Percentiles rank a stretch among this genome's conserved stretches.
phyloP scores from a whole-genome alignment of 164 flowering plant genomes.

The Liriodendron chinense region DNA sequence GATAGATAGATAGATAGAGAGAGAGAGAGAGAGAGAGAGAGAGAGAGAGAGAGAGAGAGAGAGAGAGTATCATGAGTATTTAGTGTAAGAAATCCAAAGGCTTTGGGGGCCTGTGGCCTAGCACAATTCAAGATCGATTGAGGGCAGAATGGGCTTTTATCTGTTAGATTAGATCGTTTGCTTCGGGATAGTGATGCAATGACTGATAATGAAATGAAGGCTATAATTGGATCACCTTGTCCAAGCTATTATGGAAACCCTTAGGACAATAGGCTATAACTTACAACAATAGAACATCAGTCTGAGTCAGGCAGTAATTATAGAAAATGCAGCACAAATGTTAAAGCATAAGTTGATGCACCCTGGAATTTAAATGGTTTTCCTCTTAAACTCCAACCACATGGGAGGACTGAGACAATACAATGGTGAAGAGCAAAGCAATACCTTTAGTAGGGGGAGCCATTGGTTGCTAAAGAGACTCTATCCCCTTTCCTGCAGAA shows the following conservation, averaged over 20 bases:
- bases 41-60: no score
- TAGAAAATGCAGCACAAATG: background rate
- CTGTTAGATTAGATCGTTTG: no score
- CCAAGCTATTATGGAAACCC: background rate
- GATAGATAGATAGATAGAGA: no score
- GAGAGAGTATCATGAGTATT: no score
- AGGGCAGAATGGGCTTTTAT: no score
- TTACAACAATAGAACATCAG: background rate
- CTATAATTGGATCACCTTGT: background rate
- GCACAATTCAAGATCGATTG: no score
- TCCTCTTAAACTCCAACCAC: background rate
- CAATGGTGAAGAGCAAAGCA: background rate
- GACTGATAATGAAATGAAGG: no score
- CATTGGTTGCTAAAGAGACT: background rate
- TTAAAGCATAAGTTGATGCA: background rate
- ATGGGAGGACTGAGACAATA: background rate
- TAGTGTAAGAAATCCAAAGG: no score
- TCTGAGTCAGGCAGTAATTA: background rate
- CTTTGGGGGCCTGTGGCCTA: no score
- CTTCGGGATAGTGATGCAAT: no score
- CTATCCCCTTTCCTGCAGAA: background rate
- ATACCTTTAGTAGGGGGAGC: slow-evolving; percentile 6
- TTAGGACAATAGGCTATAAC: background rate
- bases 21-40: no score
- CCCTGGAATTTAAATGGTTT: background rate